Percentiles rank a stretch among this genome's conserved stretches.
phyloP scores from a whole-genome alignment of 441 rosid genomes.

The Adansonia madagascariensis region DNA sequence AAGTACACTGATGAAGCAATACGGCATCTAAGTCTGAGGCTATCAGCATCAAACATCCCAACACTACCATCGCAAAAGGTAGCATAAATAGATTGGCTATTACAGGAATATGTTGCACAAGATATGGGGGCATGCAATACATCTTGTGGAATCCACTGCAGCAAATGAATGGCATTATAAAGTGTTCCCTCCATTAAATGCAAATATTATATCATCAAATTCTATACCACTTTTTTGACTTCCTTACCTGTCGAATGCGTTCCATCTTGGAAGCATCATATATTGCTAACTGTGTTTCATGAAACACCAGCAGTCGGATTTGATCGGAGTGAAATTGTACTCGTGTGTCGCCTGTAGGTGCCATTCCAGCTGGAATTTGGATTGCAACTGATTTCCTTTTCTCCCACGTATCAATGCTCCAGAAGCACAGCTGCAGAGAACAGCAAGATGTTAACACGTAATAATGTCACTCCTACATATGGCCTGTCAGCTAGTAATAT shows the following conservation, averaged over 20 bases:
- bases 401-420: conserved; percentile 98
- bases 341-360: conserved; percentile 69
- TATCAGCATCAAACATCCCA: conserved; percentile 83
- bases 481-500: background rate
- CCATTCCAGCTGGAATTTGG: conserved; percentile 75
- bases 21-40: conserved; percentile 73
- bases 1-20: conserved; percentile 72
- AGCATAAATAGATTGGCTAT: conserved; percentile 80
- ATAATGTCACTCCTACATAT: background rate
- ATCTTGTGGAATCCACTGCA: conserved; percentile 92
- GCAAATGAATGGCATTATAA: conserved; percentile 6
- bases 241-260: conserved; percentile 65
- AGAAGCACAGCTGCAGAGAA: conserved; percentile 63
- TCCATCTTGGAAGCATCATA: conserved; percentile 93
- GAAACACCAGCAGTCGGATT: conserved; percentile 76
- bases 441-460: background rate
- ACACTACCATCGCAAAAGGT: conserved; percentile 79
- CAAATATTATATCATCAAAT: background rate
- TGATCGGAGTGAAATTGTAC: conserved; percentile 90
- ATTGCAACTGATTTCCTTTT: conserved; percentile 70
- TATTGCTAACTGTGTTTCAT: conserved; percentile 83
- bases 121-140: conserved; percentile 71
- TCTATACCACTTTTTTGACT: background rate
- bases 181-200: background rate
- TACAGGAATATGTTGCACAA: conserved; percentile 74